Evolutionary conservation across 2,329 filamentous ascomycete species (phyloP).

Genomic region (Esteya vermicola): DNA sequence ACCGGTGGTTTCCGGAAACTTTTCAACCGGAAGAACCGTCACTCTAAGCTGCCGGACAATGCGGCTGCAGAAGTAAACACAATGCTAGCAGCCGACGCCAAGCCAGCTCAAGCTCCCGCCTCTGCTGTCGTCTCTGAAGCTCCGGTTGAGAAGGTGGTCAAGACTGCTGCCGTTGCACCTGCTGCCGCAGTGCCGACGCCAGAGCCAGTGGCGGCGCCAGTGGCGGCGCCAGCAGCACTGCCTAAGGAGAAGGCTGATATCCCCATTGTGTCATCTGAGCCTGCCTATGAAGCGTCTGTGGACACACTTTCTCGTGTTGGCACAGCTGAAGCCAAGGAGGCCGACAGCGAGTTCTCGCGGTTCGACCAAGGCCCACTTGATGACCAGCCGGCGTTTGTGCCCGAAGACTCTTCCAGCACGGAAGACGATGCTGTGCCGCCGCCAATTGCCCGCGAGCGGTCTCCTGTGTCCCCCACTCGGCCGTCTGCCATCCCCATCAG

Average conservation of each 20-base stretch:
- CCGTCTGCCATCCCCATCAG: not conserved
- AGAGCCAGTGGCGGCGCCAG: not conserved
- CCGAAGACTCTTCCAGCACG: conserved; percentile 33
- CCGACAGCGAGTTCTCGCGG: conserved; percentile 43
- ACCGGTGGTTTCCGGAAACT: conserved; percentile 46
- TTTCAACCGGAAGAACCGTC: conserved; percentile 48
- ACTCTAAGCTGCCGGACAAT: conserved; percentile 41
- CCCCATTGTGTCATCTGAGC: conserved; percentile 15
- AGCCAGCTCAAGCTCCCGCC: not conserved
- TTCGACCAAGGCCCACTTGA: conserved; percentile 84
- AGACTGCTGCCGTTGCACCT: conserved; percentile 6
- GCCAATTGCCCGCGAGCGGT: conserved; percentile 31
- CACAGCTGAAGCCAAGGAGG: conserved; percentile 42
- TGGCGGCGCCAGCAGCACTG: conserved; percentile 7
- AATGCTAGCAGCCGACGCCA: conserved; percentile 28
- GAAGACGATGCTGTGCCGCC: conserved; percentile 34
- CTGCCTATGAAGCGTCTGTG: conserved; percentile 28
- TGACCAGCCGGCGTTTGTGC: conserved; percentile 75
- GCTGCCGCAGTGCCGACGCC: not conserved
- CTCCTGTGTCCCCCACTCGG: conserved; percentile 8
- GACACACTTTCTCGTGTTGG: conserved; percentile 44
- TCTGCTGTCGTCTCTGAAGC: not conserved
- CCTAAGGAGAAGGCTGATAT: conserved; percentile 8
- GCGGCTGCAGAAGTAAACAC: conserved; percentile 34
- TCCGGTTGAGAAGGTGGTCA: conserved; percentile 10